Percentiles rank a stretch among this genome's conserved stretches.
phyloP scores from a whole-genome alignment of 805 yeast species.

The Isabelozyma rhagii region DNA sequence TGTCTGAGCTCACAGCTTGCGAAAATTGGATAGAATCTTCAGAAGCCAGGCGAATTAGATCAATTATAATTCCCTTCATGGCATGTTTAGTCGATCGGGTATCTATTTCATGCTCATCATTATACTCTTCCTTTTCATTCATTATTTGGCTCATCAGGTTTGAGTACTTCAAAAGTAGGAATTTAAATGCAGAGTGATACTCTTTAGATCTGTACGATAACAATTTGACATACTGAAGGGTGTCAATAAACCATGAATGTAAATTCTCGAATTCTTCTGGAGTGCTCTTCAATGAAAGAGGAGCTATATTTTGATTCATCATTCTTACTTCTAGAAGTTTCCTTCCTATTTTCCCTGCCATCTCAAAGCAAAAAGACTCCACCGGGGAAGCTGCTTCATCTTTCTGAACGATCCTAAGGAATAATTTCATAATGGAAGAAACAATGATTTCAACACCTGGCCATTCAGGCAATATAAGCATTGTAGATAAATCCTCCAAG shows the following conservation, averaged over 20 bases:
- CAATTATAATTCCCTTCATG: constrained; percentile 1
- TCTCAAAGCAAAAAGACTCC: constrained; percentile 55
- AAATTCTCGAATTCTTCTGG: constrained; percentile 2
- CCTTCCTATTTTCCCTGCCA: constrained; percentile 60
- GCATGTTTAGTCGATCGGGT: neutral
- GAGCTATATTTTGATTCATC: constrained; percentile 1
- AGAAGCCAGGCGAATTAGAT: constrained; percentile 4
- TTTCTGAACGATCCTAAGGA: constrained; percentile 38
- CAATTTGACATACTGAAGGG: constrained; percentile 11
- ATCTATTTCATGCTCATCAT: constrained; percentile 5
- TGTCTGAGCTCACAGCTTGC: constrained; percentile 6
- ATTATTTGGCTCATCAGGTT: constrained; percentile 1
- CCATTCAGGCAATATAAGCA: constrained; percentile 59
- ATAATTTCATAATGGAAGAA: constrained; percentile 39
- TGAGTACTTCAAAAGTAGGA: constrained; percentile 11
- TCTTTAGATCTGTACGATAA: constrained; percentile 7
- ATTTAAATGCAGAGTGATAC: constrained; percentile 8
- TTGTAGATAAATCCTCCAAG: constrained; percentile 51
- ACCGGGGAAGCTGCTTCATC: constrained; percentile 36
- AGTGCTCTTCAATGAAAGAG: constrained; percentile 2
- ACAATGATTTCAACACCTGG: constrained; percentile 55
- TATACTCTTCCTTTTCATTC: neutral
- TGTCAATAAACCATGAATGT: constrained; percentile 5
- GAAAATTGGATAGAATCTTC: constrained; percentile 7
- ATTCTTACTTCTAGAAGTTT: constrained; percentile 39